phyloP scores from a whole-genome alignment of 176 grass and related monocot genomes.

The Cenchrus fungigraminus region DNA sequence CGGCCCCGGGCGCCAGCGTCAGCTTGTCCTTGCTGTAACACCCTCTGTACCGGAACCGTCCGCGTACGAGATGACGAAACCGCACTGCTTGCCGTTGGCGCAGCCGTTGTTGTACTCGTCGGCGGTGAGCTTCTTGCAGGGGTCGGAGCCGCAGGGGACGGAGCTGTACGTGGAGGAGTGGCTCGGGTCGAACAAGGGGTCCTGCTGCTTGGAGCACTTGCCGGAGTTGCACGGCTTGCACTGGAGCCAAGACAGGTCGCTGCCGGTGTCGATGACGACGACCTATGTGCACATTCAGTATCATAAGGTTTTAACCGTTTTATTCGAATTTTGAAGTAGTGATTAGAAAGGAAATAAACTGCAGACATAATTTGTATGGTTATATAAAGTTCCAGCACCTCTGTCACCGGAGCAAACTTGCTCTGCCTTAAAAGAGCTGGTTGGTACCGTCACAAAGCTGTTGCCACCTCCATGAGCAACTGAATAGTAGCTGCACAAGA shows the following conservation, averaged over 20 bases:
- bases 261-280: slow-evolving; percentile 66
- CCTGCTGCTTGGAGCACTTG: slow-evolving; percentile 41
- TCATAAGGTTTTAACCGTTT: not conserved
- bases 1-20: not conserved
- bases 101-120: slow-evolving; percentile 27
- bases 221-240: slow-evolving; percentile 56
- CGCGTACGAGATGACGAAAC: not conserved
- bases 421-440: not conserved
- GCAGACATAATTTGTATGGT: not conserved
- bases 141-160: slow-evolving; percentile 3
- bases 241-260: slow-evolving; percentile 85
- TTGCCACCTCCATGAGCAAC: not conserved
- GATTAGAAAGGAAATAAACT: not conserved
- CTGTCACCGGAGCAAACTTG: not conserved
- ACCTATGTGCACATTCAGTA: not conserved
- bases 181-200: slow-evolving; percentile 35
- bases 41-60: not conserved
- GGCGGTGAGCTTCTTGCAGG: not conserved
- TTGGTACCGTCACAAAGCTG: not conserved
- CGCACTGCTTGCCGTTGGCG: slow-evolving; percentile 25
- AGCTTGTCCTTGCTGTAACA: not conserved
- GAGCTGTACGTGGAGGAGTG: slow-evolving; percentile 18
- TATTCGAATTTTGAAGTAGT: not conserved
- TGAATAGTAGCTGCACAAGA: not conserved
- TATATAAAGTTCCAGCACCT: not conserved